Conservation (phyloP, 371 early-diverging fungal genomes). For the Synchytrium microbalum region DNA sequence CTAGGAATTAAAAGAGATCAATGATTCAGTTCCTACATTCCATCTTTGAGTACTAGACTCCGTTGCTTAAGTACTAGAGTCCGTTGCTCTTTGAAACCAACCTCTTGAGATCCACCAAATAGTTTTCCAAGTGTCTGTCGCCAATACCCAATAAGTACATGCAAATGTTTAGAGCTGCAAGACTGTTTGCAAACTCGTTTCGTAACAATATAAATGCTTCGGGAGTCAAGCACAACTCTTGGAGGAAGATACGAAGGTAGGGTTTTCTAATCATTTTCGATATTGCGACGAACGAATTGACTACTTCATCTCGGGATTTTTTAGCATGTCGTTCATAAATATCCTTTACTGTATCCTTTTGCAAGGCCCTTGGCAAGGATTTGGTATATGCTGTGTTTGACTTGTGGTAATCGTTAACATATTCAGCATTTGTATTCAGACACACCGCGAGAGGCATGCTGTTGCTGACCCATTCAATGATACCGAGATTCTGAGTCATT, state of each 20-base stretch:
- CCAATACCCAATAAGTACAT: conserved; percentile 65
- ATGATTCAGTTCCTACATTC: neutral
- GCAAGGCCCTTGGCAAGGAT: conserved; percentile 6
- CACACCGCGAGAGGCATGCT: conserved; percentile 35
- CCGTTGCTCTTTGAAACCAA: conserved; percentile 10
- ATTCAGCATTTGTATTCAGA: conserved; percentile 20
- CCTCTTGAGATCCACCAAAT: conserved; percentile 51
- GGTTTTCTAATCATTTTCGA: conserved; percentile 24
- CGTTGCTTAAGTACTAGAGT: too few species aligned
- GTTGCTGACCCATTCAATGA: conserved; percentile 60
- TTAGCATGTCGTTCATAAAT: neutral
- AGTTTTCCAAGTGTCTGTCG: conserved; percentile 64
- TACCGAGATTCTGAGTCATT: conserved; percentile 54
- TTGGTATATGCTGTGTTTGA: conserved; percentile 5
- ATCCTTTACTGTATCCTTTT: conserved; percentile 11
- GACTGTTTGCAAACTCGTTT: conserved; percentile 48
- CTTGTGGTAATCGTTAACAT: conserved; percentile 11
- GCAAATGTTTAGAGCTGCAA: conserved; percentile 52
- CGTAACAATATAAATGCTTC: conserved; percentile 57
- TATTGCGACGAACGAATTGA: conserved; percentile 33
- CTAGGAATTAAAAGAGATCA: conserved; percentile 15
- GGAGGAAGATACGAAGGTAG: conserved; percentile 41
- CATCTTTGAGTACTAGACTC: neutral
- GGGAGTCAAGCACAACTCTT: conserved; percentile 49
- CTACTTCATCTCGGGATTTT: conserved; percentile 31